Evolutionary conservation across 139 green algal genomes (phyloP).

Genomic region (Edaphochlamys debaryana): DNA sequence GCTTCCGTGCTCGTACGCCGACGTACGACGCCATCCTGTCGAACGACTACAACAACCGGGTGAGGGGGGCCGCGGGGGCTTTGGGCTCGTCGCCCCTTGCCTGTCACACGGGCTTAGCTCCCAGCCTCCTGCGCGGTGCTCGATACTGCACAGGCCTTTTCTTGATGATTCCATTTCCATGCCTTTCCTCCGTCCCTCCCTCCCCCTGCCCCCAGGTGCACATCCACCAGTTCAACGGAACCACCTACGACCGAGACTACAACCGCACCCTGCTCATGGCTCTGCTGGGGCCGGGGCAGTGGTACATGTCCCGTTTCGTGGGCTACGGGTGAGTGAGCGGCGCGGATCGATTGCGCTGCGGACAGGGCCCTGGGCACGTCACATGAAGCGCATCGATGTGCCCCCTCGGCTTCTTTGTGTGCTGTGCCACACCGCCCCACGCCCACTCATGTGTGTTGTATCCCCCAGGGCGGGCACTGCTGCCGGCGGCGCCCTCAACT

Average conservation of each 20-base stretch:
- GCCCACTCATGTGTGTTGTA: too few species aligned
- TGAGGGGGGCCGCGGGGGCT: neutral
- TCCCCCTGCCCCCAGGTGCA: neutral
- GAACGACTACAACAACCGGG: neutral
- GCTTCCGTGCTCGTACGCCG: neutral
- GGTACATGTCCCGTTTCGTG: neutral
- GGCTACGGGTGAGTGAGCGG: conserved; percentile 17
- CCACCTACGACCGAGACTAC: neutral
- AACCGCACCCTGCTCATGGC: conserved; percentile 22
- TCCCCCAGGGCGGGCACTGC: too few species aligned
- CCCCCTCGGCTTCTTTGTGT: too few species aligned
- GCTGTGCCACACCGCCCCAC: too few species aligned
- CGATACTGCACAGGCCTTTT: neutral
- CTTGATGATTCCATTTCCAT: too few species aligned
- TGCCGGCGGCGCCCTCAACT: neutral
- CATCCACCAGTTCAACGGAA: conserved; percentile 36
- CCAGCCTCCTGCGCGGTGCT: neutral
- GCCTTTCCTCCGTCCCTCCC: neutral
- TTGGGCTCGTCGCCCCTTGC: too few species aligned
- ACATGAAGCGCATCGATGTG: too few species aligned
- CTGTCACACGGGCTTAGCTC: neutral
- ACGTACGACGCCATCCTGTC: conserved; percentile 15
- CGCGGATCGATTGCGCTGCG: neutral
- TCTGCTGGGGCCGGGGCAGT: neutral
- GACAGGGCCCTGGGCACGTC: too few species aligned